Evolutionary conservation across 1,284 basidiomycete species (phyloP).

Genomic region (Vanrija sp.): DNA sequence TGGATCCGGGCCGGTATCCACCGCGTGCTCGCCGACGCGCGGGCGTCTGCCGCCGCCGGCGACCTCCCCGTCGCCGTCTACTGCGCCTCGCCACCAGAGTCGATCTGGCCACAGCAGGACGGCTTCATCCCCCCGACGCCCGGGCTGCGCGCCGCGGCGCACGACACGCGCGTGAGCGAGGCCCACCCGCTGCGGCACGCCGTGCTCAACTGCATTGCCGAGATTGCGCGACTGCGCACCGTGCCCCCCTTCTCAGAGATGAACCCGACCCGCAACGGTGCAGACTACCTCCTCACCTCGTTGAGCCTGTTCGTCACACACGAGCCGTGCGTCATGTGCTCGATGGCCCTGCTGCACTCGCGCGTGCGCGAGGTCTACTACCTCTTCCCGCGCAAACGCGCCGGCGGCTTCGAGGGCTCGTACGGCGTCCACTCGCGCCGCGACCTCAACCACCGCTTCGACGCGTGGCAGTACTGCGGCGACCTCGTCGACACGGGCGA

Average conservation of each 20-base stretch:
- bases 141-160: conserved; percentile 49
- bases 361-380: conserved; percentile 80
- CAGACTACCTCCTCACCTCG: conserved; percentile 79
- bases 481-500: conserved; percentile 23
- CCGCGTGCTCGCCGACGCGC: conserved; percentile 55
- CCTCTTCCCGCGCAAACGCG: conserved; percentile 64
- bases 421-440: conserved; percentile 68
- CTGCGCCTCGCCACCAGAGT: conserved; percentile 61
- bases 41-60: conserved; percentile 51
- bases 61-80: conserved; percentile 76
- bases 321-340: conserved; percentile 93
- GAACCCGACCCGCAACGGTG: conserved; percentile 55
- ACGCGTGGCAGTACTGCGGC: conserved; percentile 53
- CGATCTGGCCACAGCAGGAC: conserved; percentile 43
- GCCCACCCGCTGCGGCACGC: conserved; percentile 78
- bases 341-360: conserved; percentile 88
- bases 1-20: conserved; percentile 73
- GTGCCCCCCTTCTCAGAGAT: conserved; percentile 44
- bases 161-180: conserved; percentile 66
- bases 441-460: conserved; percentile 77
- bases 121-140: conserved; percentile 54
- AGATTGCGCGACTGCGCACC: conserved; percentile 53
- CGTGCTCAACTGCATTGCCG: conserved; percentile 67
- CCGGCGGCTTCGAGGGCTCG: conserved; percentile 32
- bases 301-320: conserved; percentile 80